Conservation (phyloP, 1,139 yeast genomes). For the Lodderomyces orthopsilosis region DNA sequence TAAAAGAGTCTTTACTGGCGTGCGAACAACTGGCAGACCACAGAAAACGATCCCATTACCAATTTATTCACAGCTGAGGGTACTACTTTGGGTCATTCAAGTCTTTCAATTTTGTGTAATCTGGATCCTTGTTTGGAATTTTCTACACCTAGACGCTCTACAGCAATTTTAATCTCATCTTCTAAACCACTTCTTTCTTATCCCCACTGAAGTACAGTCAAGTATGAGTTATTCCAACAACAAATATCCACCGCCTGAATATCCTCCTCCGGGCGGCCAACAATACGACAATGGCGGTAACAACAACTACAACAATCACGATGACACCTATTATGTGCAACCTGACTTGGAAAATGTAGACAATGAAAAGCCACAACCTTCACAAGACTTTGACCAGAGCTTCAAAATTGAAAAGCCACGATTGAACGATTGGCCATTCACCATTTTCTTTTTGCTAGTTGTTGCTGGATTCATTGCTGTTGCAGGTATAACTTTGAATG, state of each 20-base stretch:
- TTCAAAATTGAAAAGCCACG: conserved; percentile 65
- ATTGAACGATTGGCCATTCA: conserved; percentile 73
- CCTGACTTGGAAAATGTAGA: conserved; percentile 25
- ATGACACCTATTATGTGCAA: conserved; percentile 13
- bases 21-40: too few species aligned
- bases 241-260: background rate
- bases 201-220: background rate
- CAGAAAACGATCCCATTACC: too few species aligned
- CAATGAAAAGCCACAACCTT: conserved; percentile 33
- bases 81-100: background rate
- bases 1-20: too few species aligned
- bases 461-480: conserved; percentile 70
- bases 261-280: background rate
- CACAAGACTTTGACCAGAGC: conserved; percentile 55
- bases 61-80: background rate
- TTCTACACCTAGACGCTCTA: background rate
- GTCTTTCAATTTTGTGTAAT: background rate
- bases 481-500: conserved; percentile 65
- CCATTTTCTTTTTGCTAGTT: conserved; percentile 58
- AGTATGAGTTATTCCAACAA: conserved; percentile 1
- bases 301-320: background rate
- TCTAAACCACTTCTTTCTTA: background rate
- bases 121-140: background rate
- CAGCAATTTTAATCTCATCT: conserved; percentile 1
- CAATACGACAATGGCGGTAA: background rate